phyloP scores from a whole-genome alignment of 116 monocot species.

The Trichopus zeylanicus region DNA sequence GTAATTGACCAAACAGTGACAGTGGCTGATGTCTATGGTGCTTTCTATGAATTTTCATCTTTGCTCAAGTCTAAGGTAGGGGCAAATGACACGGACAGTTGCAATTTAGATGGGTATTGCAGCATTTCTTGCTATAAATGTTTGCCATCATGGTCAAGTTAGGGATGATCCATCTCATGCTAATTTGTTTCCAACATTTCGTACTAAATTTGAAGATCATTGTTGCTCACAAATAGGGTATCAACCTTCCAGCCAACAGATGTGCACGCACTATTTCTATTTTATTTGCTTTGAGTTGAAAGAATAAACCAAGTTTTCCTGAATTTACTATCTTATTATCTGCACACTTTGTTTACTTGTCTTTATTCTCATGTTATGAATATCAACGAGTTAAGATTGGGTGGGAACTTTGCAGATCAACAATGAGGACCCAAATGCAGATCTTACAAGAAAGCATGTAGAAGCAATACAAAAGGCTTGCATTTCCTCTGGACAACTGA shows the following conservation, averaged over 20 bases:
- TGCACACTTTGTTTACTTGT: too few species aligned
- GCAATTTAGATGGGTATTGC: background rate
- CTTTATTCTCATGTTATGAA: too few species aligned
- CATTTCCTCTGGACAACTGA: conserved; percentile 46
- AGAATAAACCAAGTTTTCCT: too few species aligned
- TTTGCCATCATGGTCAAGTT: too few species aligned
- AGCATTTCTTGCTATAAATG: too few species aligned
- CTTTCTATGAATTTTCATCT: conserved; percentile 73
- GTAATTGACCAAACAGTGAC: conserved; percentile 60
- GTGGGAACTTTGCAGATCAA: conserved; percentile 39
- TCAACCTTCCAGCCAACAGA: too few species aligned
- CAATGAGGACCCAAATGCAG: conserved; percentile 69
- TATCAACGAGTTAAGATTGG: background rate
- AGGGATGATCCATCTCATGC: too few species aligned
- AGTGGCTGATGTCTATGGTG: conserved; percentile 85
- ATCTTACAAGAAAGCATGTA: conserved; percentile 41
- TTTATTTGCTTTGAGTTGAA: background rate
- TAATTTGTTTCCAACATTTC: background rate
- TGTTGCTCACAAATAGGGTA: too few species aligned
- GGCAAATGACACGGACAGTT: background rate
- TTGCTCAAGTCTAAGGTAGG: conserved; percentile 70
- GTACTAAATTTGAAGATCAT: too few species aligned
- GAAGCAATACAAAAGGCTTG: conserved; percentile 73
- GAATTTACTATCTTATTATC: too few species aligned
- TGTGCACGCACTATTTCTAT: background rate